Evolutionary conservation across 2,329 filamentous ascomycete species (phyloP).

Genomic region (Talaromyces piceae): DNA sequence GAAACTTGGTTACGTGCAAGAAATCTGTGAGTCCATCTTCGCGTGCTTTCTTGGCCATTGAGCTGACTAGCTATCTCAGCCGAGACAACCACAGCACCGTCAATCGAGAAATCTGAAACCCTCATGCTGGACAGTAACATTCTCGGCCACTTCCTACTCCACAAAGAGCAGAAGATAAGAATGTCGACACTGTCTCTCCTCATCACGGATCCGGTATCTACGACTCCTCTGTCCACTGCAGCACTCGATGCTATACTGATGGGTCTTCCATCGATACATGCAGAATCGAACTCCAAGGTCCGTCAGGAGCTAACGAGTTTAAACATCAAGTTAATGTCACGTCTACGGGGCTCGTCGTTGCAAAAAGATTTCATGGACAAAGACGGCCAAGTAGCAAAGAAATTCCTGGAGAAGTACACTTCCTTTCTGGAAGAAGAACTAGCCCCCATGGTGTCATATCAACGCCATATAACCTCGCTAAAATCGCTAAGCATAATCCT

Average conservation of each 20-base stretch:
- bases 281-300: constrained; percentile 79
- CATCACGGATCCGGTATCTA: constrained; percentile 66
- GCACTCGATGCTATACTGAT: constrained; percentile 57
- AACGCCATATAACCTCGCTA: constrained; percentile 75
- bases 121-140: constrained; percentile 29
- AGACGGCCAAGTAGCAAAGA: constrained; percentile 21
- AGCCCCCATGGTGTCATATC: constrained; percentile 76
- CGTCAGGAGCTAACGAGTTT: constrained; percentile 72
- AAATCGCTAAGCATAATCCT: constrained; percentile 63
- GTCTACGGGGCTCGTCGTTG: constrained; percentile 55
- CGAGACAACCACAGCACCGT: constrained; percentile 16
- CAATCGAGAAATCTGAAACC: constrained; percentile 11
- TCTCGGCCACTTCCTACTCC: constrained; percentile 32
- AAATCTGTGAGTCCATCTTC: constrained; percentile 46
- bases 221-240: constrained; percentile 59
- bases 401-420: constrained; percentile 68
- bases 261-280: constrained; percentile 64
- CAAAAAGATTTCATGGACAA: constrained; percentile 16
- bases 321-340: constrained; percentile 67
- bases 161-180: constrained; percentile 57
- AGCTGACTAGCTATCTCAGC: constrained; percentile 17
- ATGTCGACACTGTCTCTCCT: constrained; percentile 76
- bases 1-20: constrained; percentile 61
- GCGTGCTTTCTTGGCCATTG: background rate
- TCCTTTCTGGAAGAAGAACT: constrained; percentile 67